A percentile compares a stretch with the other conserved stretches of the same genome.
Evolutionary conservation across 179 eudicot genomes (phyloP).

Genomic region (Gypsophila paniculata): DNA sequence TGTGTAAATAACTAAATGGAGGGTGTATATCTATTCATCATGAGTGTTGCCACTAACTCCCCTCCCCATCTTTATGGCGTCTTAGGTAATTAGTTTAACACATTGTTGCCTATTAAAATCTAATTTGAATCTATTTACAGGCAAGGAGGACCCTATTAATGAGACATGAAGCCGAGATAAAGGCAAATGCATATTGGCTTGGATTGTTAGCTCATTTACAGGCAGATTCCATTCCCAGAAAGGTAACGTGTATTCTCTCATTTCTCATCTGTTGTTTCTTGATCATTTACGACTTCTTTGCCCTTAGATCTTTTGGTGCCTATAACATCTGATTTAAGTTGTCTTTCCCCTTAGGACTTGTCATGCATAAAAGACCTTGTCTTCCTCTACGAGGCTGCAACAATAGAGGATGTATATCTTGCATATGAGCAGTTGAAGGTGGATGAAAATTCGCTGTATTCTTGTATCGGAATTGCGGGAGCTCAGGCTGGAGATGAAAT

Average conservation of each 20-base stretch:
- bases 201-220: constrained; percentile 95
- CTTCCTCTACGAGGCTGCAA: constrained; percentile 70
- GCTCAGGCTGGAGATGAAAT: constrained; percentile 67
- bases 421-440: constrained; percentile 88
- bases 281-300: background rate
- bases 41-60: background rate
- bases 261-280: background rate
- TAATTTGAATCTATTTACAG: constrained; percentile 34
- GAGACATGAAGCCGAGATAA: constrained; percentile 98
- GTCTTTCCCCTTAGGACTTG: constrained; percentile 57
- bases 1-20: background rate
- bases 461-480: constrained; percentile 95
- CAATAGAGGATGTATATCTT: constrained; percentile 67
- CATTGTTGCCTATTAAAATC: constrained; percentile 5
- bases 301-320: background rate
- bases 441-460: constrained; percentile 73
- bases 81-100: background rate
- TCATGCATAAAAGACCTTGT: constrained; percentile 85
- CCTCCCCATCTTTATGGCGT: background rate
- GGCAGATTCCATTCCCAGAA: constrained; percentile 80
- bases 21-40: background rate
- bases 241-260: constrained; percentile 41
- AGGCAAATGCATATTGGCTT: constrained; percentile 96
- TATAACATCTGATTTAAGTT: constrained; percentile 11
- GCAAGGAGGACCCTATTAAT: constrained; percentile 86